Evolutionary conservation across 495 filamentous ascomycete genomes (phyloP).

Genomic region (Hypoxylon rickii): DNA sequence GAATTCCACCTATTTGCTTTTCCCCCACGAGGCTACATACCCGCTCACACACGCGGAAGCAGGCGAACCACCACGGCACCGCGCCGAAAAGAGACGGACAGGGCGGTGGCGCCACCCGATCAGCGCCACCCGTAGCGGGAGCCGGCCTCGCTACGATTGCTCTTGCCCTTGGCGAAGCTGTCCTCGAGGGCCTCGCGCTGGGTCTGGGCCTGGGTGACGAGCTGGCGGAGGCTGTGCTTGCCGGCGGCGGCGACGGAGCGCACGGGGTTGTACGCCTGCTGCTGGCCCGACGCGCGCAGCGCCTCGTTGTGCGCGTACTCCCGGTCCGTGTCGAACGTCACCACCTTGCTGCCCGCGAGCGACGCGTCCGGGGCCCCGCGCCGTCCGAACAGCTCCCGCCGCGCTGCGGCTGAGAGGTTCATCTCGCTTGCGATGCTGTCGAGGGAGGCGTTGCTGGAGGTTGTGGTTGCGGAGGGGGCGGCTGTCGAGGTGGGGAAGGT

Average conservation of each 20-base stretch:
- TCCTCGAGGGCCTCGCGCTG: slow-evolving; percentile 88
- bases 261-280: slow-evolving; percentile 76
- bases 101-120: no score
- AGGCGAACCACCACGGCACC: background rate
- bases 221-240: slow-evolving; percentile 84
- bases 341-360: slow-evolving; percentile 50
- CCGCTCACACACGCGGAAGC: background rate
- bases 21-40: background rate
- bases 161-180: slow-evolving; percentile 75
- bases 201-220: slow-evolving; percentile 77
- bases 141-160: slow-evolving; percentile 77
- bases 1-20: no score
- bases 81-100: background rate
- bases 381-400: slow-evolving; percentile 83
- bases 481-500: slow-evolving; percentile 28
- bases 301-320: slow-evolving; percentile 85
- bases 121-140: slow-evolving; percentile 81
- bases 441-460: slow-evolving; percentile 51
- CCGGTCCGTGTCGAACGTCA: slow-evolving; percentile 82
- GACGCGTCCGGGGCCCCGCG: slow-evolving; percentile 33
- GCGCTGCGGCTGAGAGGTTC: slow-evolving; percentile 71
- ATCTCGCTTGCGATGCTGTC: slow-evolving; percentile 70
- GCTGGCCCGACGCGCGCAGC: slow-evolving; percentile 64
- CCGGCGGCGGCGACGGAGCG: slow-evolving; percentile 76
- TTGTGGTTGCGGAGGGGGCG: slow-evolving; percentile 26